phyloP scores from a whole-genome alignment of 2,329 filamentous ascomycete species.

The Pseudocercospora fuligena region DNA sequence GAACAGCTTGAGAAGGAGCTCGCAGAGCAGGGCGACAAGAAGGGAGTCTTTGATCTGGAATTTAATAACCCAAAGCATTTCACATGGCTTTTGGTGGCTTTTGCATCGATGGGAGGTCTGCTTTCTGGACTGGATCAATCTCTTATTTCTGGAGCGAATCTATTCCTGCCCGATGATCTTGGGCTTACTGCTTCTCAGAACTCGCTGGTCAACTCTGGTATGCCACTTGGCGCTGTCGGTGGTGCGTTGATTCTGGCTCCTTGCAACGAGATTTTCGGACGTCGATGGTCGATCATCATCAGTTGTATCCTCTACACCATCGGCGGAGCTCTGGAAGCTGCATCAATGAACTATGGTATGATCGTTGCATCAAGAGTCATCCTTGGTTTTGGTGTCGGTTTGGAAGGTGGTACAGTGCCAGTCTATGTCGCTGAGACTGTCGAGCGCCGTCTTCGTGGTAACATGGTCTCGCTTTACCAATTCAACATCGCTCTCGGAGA shows the following conservation, averaged over 20 bases:
- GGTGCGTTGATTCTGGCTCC: slow-evolving; percentile 71
- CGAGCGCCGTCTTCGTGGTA: slow-evolving; percentile 68
- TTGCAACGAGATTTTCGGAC: slow-evolving; percentile 69
- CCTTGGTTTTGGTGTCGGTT: slow-evolving; percentile 71
- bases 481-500: slow-evolving; percentile 77
- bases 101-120: slow-evolving; percentile 76
- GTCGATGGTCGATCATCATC: slow-evolving; percentile 71
- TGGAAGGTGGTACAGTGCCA: slow-evolving; percentile 75
- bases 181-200: slow-evolving; percentile 60
- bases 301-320: slow-evolving; percentile 72
- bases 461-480: slow-evolving; percentile 75
- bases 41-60: slow-evolving; percentile 57
- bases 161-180: slow-evolving; percentile 67
- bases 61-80: slow-evolving; percentile 68
- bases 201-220: slow-evolving; percentile 70
- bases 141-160: slow-evolving; percentile 71
- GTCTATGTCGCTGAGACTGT: slow-evolving; percentile 77
- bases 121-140: slow-evolving; percentile 75
- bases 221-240: slow-evolving; percentile 73
- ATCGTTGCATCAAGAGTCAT: slow-evolving; percentile 71
- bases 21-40: slow-evolving; percentile 43
- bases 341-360: slow-evolving; percentile 71
- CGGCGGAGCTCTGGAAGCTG: slow-evolving; percentile 70
- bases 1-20: slow-evolving; percentile 48
- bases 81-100: slow-evolving; percentile 70